phyloP scores from a whole-genome alignment of 495 filamentous ascomycete genomes.

The Rusavskia elegans region DNA sequence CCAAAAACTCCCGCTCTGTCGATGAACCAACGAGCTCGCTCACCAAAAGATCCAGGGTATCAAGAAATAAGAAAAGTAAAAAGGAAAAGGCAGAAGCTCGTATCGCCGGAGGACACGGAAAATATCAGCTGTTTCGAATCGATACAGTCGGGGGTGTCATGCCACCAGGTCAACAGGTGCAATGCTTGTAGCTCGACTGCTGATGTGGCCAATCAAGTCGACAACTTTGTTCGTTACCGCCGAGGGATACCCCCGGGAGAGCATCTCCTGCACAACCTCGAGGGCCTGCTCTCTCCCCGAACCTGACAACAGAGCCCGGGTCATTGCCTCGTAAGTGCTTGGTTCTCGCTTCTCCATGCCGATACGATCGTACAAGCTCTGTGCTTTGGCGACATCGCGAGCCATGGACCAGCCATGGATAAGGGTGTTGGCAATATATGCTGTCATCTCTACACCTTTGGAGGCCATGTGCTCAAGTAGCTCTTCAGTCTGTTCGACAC shows the following conservation, averaged over 20 bases:
- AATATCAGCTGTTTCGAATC: too few species aligned
- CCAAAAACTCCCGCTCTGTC: background rate
- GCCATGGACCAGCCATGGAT: slow-evolving; percentile 93
- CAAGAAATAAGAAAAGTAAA: slow-evolving; percentile 1
- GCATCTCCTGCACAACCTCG: slow-evolving; percentile 74
- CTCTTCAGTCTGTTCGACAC: slow-evolving; percentile 56
- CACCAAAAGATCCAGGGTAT: background rate
- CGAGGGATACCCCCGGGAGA: slow-evolving; percentile 73
- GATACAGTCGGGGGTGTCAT: background rate
- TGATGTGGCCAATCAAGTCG: slow-evolving; percentile 64
- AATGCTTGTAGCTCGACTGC: slow-evolving; percentile 8
- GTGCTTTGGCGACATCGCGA: slow-evolving; percentile 63
- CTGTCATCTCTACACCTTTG: slow-evolving; percentile 67
- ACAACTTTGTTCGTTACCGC: slow-evolving; percentile 85
- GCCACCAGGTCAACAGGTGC: slow-evolving; percentile 5
- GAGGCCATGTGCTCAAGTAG: slow-evolving; percentile 58
- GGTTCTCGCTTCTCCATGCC: slow-evolving; percentile 68
- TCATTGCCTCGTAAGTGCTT: slow-evolving; percentile 99
- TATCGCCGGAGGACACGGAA: too few species aligned
- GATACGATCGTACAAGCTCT: slow-evolving; percentile 61
- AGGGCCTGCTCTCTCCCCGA: slow-evolving; percentile 63
- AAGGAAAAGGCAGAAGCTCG: background rate
- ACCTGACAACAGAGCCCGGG: slow-evolving; percentile 71
- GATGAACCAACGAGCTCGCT: background rate
- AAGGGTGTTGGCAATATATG: slow-evolving; percentile 97